A percentile compares a stretch with the other conserved stretches of the same genome.
Conservation (phyloP, 495 filamentous ascomycete genomes). For the Acidomyces sp. region DNA sequence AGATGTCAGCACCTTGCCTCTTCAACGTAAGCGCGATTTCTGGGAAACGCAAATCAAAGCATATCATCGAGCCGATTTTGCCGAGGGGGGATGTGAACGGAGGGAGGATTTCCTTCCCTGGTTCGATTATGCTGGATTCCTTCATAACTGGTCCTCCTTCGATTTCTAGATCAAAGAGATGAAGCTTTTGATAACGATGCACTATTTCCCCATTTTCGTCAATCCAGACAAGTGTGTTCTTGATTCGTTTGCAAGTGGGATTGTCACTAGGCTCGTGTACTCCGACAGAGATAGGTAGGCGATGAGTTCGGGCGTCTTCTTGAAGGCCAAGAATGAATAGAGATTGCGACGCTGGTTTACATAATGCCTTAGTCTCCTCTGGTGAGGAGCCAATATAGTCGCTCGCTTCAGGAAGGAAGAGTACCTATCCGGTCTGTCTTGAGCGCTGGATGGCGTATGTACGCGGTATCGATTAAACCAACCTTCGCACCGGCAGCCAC, state of each 20-base stretch:
- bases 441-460: not conserved
- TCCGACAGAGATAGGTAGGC: constrained; percentile 70
- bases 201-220: constrained; percentile 47
- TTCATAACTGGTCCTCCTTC: constrained; percentile 47
- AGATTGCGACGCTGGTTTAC: constrained; percentile 39
- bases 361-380: constrained; percentile 54
- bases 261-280: constrained; percentile 64
- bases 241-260: constrained; percentile 36
- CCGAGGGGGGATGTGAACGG: constrained; percentile 66
- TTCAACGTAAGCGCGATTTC: constrained; percentile 58
- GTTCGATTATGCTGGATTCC: constrained; percentile 53
- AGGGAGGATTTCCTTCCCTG: constrained; percentile 42
- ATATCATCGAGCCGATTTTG: constrained; percentile 64
- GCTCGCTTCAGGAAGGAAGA: constrained; percentile 85
- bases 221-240: constrained; percentile 60
- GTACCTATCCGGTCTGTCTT: constrained; percentile 38
- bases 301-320: constrained; percentile 44
- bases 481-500: constrained; percentile 67
- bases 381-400: constrained; percentile 69
- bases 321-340: constrained; percentile 63
- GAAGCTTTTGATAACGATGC: constrained; percentile 62
- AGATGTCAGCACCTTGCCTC: constrained; percentile 54
- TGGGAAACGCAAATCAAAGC: constrained; percentile 84
- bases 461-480: constrained; percentile 7
- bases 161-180: constrained; percentile 64